These are phyloP conservation scores for Allium fistulosum DNA, from an alignment of 106 monocot genomes.

Conservation along the genomic window DNA sequence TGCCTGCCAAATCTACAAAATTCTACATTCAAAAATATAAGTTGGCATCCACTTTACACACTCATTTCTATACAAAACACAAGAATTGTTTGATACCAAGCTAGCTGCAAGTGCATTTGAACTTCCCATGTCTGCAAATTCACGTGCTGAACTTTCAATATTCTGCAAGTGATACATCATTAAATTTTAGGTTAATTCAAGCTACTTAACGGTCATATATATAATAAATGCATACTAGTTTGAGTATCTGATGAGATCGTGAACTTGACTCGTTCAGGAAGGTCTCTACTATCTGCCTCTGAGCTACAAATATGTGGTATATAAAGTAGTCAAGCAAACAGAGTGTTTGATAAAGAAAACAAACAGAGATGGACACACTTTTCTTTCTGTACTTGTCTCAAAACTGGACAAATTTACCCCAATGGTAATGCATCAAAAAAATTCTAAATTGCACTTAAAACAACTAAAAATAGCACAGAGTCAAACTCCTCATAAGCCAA, in stretches of 20 bases:
- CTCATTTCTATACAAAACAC: background rate
- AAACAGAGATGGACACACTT: too few relatives aligned
- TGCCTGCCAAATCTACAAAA: conserved; percentile 98
- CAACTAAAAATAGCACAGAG: too few relatives aligned
- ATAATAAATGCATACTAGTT: conserved; percentile 56
- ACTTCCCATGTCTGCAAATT: conserved; percentile 73
- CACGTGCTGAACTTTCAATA: conserved; percentile 91
- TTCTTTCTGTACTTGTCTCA: background rate
- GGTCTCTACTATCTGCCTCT: conserved; percentile 93
- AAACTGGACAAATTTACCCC: conserved; percentile 4
- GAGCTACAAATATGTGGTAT: conserved; percentile 40
- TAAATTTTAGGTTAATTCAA: too few relatives aligned
- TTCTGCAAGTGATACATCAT: conserved; percentile 32
- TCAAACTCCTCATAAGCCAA: too few relatives aligned
- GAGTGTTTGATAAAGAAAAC: too few relatives aligned
- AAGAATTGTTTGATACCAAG: conserved; percentile 52
- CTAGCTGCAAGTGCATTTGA: conserved; percentile 69
- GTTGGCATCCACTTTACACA: background rate
- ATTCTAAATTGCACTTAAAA: background rate
- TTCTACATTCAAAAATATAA: conserved; percentile 41
- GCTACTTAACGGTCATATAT: background rate
- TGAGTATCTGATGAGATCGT: conserved; percentile 97
- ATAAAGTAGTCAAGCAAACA: background rate
- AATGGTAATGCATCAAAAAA: background rate
- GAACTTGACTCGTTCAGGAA: conserved; percentile 92